Evolutionary conservation across 805 yeast species (phyloP).

Genomic region (Ogataea polymorpha): DNA sequence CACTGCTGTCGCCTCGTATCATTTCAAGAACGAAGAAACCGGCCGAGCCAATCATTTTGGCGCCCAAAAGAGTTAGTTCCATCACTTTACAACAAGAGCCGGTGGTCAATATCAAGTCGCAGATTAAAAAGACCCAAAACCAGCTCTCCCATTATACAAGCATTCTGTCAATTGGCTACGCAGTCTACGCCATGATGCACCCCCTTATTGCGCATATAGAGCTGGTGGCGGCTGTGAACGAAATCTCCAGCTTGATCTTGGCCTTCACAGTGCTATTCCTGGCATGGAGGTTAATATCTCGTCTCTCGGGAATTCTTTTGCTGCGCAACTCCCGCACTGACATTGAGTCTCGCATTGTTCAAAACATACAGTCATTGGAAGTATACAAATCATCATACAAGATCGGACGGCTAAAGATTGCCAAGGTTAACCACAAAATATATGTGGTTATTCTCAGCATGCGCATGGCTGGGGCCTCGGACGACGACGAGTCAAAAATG

Average conservation of each 20-base stretch:
- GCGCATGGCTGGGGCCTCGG: conserved; percentile 64
- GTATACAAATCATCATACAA: conserved; percentile 49
- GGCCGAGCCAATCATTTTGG: conserved; percentile 12
- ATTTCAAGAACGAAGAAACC: conserved; percentile 10
- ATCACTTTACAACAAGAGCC: conserved; percentile 26
- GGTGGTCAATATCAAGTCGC: conserved; percentile 6
- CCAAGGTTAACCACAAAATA: conserved; percentile 61
- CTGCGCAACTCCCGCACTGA: conserved; percentile 50
- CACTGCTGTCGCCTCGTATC: conserved; percentile 34
- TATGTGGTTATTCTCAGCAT: conserved; percentile 55
- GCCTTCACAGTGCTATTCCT: conserved; percentile 23
- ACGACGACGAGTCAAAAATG: conserved; percentile 62
- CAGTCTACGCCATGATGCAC: conserved; percentile 30
- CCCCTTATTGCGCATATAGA: conserved; percentile 25
- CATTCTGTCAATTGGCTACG: conserved; percentile 38
- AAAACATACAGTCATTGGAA: conserved; percentile 45
- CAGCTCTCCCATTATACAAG: conserved; percentile 40
- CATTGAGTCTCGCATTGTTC: conserved; percentile 37
- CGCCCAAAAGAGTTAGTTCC: conserved; percentile 26
- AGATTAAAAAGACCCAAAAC: conserved; percentile 15
- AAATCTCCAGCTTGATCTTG: conserved; percentile 25
- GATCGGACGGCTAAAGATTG: conserved; percentile 48
- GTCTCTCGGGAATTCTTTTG: conserved; percentile 50
- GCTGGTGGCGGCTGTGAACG: conserved; percentile 21
- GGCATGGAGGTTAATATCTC: conserved; percentile 41